Base-by-base conservation (phyloP, 139 green algal species). In the Chlorella vulgaris region DNA sequence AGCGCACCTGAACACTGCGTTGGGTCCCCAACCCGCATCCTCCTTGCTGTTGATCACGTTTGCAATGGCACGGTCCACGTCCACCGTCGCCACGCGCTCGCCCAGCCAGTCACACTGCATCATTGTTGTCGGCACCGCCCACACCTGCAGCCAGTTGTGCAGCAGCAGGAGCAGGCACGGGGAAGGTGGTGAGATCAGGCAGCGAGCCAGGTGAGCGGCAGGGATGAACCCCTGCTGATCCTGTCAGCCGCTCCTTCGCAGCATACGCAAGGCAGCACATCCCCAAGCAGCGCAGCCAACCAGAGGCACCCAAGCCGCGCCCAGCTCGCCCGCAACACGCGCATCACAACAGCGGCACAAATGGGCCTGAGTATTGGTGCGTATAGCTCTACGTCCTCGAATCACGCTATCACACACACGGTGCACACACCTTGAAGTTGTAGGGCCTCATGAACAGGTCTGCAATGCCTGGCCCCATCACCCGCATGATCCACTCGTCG, bases 391-490 rank as follows among this genome's bases (percentile, higher is more conserved):
- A n/a, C n/a, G n/a, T n/a, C n/a, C n/a, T n/a, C n/a, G n/a, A n/a
- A n/a, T n/a, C n/a, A n/a, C n/a, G n/a, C n/a, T n/a, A n/a, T n/a
- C n/a, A n/a, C n/a, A n/a, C n/a, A n/a, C n/a, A n/a, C n/a, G n/a
- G n/a, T n/a, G n/a, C 61, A 42, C 88, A 22, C 39, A 94, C 94
- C 92, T 98, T 98, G 92, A 97, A 96, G 90, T 98, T 98, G 92
- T 98, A 98, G 3, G 94, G 94, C 24, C 94, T 87, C 94, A 98
- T 98, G 90, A 98, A 98, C 29, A 98, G 66, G 76, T 98, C 89
- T 0, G 94, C 94, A 67, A 98, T 97, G 68, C 94, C 94, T 2
- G 81, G 55, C 26, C 94, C 94, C 92, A 97, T 95, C 7, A 94
- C 89, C 5, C 94, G 87, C 84, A 96, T 65, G 81, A 98, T 98